A percentile compares a stretch with the other conserved stretches of the same genome.
Evolutionary conservation across 257 asterid species (phyloP).

Genomic region (Ilex asprella): DNA sequence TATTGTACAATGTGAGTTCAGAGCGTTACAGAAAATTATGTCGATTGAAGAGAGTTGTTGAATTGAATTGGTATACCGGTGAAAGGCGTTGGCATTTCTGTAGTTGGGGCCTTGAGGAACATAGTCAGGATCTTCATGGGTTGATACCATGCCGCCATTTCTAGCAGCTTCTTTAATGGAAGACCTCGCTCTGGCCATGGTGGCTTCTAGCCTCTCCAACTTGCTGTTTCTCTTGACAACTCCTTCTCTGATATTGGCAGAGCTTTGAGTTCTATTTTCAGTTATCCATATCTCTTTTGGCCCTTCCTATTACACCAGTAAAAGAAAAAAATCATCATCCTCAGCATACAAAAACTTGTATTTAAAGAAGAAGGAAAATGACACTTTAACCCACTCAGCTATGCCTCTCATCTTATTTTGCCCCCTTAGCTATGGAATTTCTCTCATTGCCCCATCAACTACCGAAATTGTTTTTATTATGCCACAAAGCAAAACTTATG

Average conservation of each 20-base stretch:
- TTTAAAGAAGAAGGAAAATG: neutral
- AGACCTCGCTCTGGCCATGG: constrained; percentile 43
- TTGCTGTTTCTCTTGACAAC: constrained; percentile 31
- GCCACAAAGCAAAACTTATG: no score
- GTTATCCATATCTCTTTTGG: no score
- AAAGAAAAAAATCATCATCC: constrained; percentile 1
- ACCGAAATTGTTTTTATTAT: no score
- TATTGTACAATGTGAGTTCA: neutral
- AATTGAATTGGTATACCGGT: constrained; percentile 25
- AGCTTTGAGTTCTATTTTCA: constrained; percentile 28
- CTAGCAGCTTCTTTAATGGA: constrained; percentile 32
- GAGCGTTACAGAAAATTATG: neutral
- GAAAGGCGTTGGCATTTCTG: constrained; percentile 41
- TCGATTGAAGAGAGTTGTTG: neutral
- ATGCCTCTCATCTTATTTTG: no score
- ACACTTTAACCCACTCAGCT: neutral
- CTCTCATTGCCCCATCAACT: no score
- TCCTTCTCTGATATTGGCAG: constrained; percentile 32
- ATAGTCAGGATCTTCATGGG: constrained; percentile 24
- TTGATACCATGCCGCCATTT: constrained; percentile 18
- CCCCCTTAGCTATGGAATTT: no score
- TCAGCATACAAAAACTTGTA: no score
- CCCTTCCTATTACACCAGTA: neutral
- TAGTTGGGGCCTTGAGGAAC: constrained; percentile 50
- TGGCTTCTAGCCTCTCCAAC: constrained; percentile 40